These are phyloP conservation scores for Fusarium scirpi DNA, from an alignment of 2,329 filamentous ascomycete species.

Conservation along the genomic window DNA sequence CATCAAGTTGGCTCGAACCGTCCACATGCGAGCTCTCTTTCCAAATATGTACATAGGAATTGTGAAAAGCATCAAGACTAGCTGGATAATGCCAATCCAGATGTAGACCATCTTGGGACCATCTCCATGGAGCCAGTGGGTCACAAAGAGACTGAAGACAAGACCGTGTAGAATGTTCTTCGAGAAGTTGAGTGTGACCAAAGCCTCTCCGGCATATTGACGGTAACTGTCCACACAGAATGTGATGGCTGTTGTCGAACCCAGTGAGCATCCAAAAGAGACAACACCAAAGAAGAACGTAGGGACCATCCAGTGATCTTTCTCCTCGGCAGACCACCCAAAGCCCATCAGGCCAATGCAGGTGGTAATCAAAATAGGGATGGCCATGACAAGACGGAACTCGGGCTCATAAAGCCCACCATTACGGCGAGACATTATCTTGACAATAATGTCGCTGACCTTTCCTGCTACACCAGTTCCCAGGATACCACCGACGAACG, in stretches of 20 bases:
- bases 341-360: slow-evolving; percentile 92
- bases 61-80: slow-evolving; percentile 77
- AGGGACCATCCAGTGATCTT: slow-evolving; percentile 88
- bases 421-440: slow-evolving; percentile 83
- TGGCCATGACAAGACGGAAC: slow-evolving; percentile 88
- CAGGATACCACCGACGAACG: slow-evolving; percentile 87
- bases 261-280: slow-evolving; percentile 91
- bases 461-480: slow-evolving; percentile 93
- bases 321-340: slow-evolving; percentile 86
- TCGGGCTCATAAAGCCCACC: slow-evolving; percentile 97
- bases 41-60: slow-evolving; percentile 96
- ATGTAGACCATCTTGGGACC: slow-evolving; percentile 84
- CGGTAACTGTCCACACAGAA: slow-evolving; percentile 95
- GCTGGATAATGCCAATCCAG: slow-evolving; percentile 86
- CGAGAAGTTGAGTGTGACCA: slow-evolving; percentile 93
- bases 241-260: slow-evolving; percentile 90
- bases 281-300: slow-evolving; percentile 93
- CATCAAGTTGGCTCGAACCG: slow-evolving; percentile 85
- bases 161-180: slow-evolving; percentile 95
- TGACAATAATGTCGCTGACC: slow-evolving; percentile 86
- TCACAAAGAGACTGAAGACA: slow-evolving; percentile 89
- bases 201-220: slow-evolving; percentile 91
- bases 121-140: slow-evolving; percentile 80
- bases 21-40: slow-evolving; percentile 95
- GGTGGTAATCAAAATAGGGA: slow-evolving; percentile 82